Evolutionary conservation across 129 eudicot species (phyloP).

Genomic region (Flaveria robusta): DNA sequence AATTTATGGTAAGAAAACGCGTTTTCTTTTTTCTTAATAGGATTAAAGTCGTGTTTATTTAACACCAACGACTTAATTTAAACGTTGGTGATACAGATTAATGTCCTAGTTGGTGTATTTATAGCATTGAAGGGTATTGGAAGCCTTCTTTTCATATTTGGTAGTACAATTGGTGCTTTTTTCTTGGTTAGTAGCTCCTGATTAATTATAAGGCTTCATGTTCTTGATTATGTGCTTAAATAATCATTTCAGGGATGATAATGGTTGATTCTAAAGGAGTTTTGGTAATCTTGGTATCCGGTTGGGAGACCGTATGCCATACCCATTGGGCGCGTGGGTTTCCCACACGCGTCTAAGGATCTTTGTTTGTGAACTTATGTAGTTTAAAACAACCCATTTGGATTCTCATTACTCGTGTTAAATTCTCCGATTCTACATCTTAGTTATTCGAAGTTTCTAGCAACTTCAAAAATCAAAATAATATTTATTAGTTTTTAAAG

Average conservation of each 20-base stretch:
- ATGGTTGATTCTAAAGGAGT: too few species aligned
- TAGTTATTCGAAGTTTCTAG: not conserved
- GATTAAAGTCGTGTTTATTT: not conserved
- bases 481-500: not conserved
- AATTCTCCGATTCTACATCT: too few species aligned
- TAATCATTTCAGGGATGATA: too few species aligned
- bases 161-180: conserved; percentile 73
- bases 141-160: conserved; percentile 68
- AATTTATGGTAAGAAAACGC: conserved; percentile 42
- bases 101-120: conserved; percentile 59
- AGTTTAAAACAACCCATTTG: not conserved
- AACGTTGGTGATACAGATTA: conserved; percentile 47
- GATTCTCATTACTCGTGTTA: not conserved
- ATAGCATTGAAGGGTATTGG: conserved; percentile 68
- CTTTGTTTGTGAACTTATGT: not conserved
- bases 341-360: not conserved
- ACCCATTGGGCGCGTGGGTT: not conserved
- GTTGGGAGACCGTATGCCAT: not conserved
- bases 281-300: too few species aligned
- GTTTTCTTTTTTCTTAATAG: not conserved
- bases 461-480: not conserved
- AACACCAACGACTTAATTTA: not conserved
- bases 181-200: conserved; percentile 52
- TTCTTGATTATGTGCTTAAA: not conserved
- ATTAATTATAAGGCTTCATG: not conserved